Conservation (phyloP, 2,329 filamentous ascomycete genomes). For the Fusarium scirpi region DNA sequence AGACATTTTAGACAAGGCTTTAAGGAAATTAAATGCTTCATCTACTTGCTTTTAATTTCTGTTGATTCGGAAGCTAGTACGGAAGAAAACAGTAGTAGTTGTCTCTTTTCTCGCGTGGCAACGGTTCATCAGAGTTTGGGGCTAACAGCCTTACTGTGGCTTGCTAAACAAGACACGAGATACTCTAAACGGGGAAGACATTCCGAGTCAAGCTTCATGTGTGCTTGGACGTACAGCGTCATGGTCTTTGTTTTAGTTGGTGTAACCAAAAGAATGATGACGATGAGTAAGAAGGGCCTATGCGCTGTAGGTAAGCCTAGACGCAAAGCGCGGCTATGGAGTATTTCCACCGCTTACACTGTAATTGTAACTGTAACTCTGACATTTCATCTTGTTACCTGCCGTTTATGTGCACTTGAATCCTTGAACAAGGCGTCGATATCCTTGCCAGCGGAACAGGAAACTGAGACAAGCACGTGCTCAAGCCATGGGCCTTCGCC, state of each 20-base stretch:
- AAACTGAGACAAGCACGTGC: constrained; percentile 27
- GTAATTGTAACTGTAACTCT: constrained; percentile 2
- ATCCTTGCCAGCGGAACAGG: background rate
- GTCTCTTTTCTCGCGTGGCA: constrained; percentile 36
- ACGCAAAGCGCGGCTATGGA: constrained; percentile 35
- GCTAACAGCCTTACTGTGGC: constrained; percentile 17
- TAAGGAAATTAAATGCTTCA: background rate
- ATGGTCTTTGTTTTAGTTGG: constrained; percentile 3
- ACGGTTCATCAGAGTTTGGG: constrained; percentile 18
- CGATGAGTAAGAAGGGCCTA: constrained; percentile 5
- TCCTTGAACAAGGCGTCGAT: background rate
- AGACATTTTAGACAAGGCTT: background rate
- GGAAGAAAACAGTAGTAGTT: no score
- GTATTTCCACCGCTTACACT: constrained; percentile 11
- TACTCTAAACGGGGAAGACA: background rate
- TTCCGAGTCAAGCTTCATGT: background rate
- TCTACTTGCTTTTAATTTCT: no score
- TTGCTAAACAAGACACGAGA: constrained; percentile 6
- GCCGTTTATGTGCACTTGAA: background rate
- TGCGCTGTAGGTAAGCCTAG: constrained; percentile 15
- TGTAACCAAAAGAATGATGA: background rate
- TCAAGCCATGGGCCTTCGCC: background rate
- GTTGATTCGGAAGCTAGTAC: background rate
- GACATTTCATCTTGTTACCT: constrained; percentile 5
- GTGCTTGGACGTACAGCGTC: constrained; percentile 9